Conservation (phyloP, 2,329 filamentous ascomycete genomes). For the Curvularia lunata region DNA sequence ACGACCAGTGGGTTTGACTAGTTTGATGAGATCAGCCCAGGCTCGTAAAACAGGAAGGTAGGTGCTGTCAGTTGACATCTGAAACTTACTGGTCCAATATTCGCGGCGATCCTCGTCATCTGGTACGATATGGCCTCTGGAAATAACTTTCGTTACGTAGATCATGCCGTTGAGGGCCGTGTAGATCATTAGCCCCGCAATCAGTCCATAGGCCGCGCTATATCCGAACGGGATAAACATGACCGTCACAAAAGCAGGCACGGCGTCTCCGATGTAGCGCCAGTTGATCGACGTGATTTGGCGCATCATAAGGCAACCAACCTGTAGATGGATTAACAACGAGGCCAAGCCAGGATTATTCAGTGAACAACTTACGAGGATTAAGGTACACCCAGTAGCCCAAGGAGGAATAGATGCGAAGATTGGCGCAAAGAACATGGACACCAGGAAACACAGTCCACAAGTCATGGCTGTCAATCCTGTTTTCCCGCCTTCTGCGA, state of each 20-base stretch:
- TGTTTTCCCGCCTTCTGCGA: slow-evolving; percentile 84
- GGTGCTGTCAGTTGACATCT: neutral
- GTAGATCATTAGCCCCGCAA: slow-evolving; percentile 79
- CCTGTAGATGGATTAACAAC: slow-evolving; percentile 32
- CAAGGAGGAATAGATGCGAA: slow-evolving; percentile 89
- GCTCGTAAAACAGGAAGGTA: neutral
- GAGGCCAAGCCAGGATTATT: neutral
- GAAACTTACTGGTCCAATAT: slow-evolving; percentile 73
- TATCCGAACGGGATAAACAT: slow-evolving; percentile 89
- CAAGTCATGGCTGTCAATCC: slow-evolving; percentile 80
- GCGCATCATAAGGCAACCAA: slow-evolving; percentile 78
- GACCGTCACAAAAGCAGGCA: slow-evolving; percentile 84
- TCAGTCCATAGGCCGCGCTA: slow-evolving; percentile 84
- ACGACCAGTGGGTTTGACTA: slow-evolving; percentile 35
- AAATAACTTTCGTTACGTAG: slow-evolving; percentile 70
- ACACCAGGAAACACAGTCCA: slow-evolving; percentile 83
- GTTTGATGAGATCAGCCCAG: slow-evolving; percentile 2
- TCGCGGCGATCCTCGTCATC: slow-evolving; percentile 78
- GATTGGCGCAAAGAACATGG: slow-evolving; percentile 88
- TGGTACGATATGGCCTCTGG: slow-evolving; percentile 73
- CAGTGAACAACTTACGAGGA: slow-evolving; percentile 65
- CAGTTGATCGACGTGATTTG: slow-evolving; percentile 83
- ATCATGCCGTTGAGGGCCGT: slow-evolving; percentile 74
- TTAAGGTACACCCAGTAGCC: slow-evolving; percentile 84
- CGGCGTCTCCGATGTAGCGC: slow-evolving; percentile 80